Percentiles rank a stretch among this genome's conserved stretches.
phyloP scores from a whole-genome alignment of 2,329 filamentous ascomycete species.

The Neonectria neomacrospora region DNA sequence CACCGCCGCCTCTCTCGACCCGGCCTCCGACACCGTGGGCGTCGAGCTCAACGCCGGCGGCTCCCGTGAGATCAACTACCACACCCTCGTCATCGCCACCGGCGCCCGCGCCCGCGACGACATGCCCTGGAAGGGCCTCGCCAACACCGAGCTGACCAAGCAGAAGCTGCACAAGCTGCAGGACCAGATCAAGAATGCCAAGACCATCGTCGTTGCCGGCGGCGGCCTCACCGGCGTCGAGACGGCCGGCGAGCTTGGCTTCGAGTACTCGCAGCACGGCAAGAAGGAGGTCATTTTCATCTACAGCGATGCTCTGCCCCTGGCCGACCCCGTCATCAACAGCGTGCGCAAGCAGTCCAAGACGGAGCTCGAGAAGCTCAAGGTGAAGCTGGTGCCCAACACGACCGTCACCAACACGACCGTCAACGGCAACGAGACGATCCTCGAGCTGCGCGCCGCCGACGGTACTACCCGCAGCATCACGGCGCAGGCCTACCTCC shows the following conservation, averaged over 20 bases:
- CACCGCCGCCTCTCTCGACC: constrained; percentile 57
- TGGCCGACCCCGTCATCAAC: constrained; percentile 47
- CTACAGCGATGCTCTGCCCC: constrained; percentile 52
- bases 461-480: constrained; percentile 53
- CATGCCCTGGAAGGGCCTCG: constrained; percentile 63
- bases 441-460: constrained; percentile 49
- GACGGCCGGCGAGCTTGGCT: constrained; percentile 62
- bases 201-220: constrained; percentile 63
- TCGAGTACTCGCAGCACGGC: constrained; percentile 55
- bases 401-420: constrained; percentile 50
- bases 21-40: constrained; percentile 54
- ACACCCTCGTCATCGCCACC: constrained; percentile 66
- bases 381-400: constrained; percentile 55
- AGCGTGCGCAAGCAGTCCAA: constrained; percentile 53
- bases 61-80: constrained; percentile 57
- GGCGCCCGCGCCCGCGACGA: constrained; percentile 56
- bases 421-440: constrained; percentile 41
- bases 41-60: constrained; percentile 51
- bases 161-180: constrained; percentile 51
- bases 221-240: constrained; percentile 64
- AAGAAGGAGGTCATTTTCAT: constrained; percentile 61
- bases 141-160: constrained; percentile 56
- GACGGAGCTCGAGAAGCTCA: constrained; percentile 56
- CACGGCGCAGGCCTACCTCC: constrained; percentile 58
- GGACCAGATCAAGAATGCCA: constrained; percentile 53